Evolutionary conservation across 306 rosid genomes (phyloP), one percentile per base, ranked within the genome.

Genomic region (Glycine soja): DNA sequence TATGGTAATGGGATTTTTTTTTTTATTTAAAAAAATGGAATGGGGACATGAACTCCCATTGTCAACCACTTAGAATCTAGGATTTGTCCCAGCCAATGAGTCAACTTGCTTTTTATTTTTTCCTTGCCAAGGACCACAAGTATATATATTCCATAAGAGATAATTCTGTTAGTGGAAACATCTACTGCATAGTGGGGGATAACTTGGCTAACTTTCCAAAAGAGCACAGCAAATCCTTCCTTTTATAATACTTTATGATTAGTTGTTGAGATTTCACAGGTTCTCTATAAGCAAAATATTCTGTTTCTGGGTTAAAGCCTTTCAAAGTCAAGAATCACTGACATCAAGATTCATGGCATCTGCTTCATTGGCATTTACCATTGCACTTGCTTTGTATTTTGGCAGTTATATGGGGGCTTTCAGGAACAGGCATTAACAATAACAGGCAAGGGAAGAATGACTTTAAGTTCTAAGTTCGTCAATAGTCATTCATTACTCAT

Each of bases 61-160:
- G 65, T 53, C 77, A 72, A 34, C 76, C 63, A 52, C 76, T 32
- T 34, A 10, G 77, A 34, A 48, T 30, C 24, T 70, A 10, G 45
- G 58, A 70, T 72, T n/a, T 52, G 34, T 72, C 77, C 64, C 51
- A 45, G 71, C 19, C 2, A 10, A 71, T 75, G 56, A 75, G 38
- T 56, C 34, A 74, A 67, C 61, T 43, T 66, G 70, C 14, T 34
- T 18, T 68, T 45, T 67, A 15, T n/a, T n/a, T 67, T 40, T 42
- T 9, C 50, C 51, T 43, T 15, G 52, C 11, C n/a, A 15, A 67
- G 72, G 72, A 40, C 51, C 7, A 42, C 72, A 66, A 16, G 13
- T 14, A 14, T 40, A 7, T 40, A 40, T 40, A 42, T 42, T 67
- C 7, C 32, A 2, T 8, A 15, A n/a, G 12, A 67, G 53, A 67